These are phyloP conservation scores for Allodekkera sacchari DNA, from an alignment of 805 yeast genomes.

Conservation along the genomic window DNA sequence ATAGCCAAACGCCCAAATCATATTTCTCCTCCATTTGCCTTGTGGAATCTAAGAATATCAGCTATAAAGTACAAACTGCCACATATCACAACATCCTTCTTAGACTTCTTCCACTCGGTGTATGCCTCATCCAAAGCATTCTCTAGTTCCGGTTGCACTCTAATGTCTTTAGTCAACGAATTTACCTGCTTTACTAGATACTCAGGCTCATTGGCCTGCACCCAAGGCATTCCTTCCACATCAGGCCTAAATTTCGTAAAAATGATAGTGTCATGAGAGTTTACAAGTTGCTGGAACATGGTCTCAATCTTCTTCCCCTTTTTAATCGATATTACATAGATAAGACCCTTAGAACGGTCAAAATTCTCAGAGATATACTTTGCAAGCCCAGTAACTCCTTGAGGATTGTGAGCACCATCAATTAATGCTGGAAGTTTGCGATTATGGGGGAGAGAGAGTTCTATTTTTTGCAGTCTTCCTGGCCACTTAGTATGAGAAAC, in stretches of 20 bases:
- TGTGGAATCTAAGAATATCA: slow-evolving; percentile 36
- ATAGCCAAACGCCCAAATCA: too few relatives aligned
- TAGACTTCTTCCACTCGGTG: slow-evolving; percentile 5
- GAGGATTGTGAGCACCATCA: slow-evolving; percentile 91
- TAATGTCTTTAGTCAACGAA: slow-evolving; percentile 19
- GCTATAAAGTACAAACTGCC: slow-evolving; percentile 67
- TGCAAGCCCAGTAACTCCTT: slow-evolving; percentile 70
- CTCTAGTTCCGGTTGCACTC: slow-evolving; percentile 16
- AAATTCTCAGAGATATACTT: slow-evolving; percentile 34
- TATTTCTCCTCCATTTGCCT: slow-evolving; percentile 2
- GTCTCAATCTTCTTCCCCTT: slow-evolving; percentile 54
- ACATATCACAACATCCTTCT: slow-evolving; percentile 41
- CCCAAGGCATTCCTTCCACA: slow-evolving; percentile 96
- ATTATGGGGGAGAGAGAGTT: slow-evolving; percentile 16
- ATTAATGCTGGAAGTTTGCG: slow-evolving; percentile 35
- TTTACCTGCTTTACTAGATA: slow-evolving; percentile 21
- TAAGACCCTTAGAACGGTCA: slow-evolving; percentile 17
- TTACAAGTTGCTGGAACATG: slow-evolving; percentile 41
- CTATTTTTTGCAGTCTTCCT: slow-evolving; percentile 63
- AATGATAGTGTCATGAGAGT: slow-evolving; percentile 45
- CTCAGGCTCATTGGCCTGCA: slow-evolving; percentile 36
- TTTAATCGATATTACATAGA: slow-evolving; percentile 70
- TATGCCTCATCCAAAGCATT: slow-evolving; percentile 21
- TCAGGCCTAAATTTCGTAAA: slow-evolving; percentile 50
- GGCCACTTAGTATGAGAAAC: slow-evolving; percentile 64